phyloP scores from a whole-genome alignment of 805 yeast genomes.

The Cyberlindnera mississippiensis region DNA sequence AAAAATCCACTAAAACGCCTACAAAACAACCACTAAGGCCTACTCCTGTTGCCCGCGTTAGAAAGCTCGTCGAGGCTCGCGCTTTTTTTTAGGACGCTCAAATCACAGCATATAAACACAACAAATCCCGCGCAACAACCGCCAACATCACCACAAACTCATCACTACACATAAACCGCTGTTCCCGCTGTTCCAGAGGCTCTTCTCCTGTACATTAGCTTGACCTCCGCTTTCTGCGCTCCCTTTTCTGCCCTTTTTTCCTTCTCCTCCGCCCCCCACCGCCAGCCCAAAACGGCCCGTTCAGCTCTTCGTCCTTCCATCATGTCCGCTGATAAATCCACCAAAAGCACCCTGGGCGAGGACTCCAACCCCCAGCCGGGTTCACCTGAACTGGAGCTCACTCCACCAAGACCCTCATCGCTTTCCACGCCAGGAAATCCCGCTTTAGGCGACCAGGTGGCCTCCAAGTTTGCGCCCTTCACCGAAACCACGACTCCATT shows the following conservation, averaged over 20 bases:
- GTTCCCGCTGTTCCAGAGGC: no score
- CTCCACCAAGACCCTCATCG: slow-evolving; percentile 19
- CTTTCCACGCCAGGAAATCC: slow-evolving; percentile 16
- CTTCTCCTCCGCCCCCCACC: no score
- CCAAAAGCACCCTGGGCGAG: slow-evolving; percentile 16
- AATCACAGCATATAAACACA: no score
- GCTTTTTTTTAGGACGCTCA: neutral
- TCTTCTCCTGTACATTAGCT: slow-evolving; percentile 3
- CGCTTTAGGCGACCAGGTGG: slow-evolving; percentile 2
- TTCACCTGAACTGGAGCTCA: slow-evolving; percentile 14
- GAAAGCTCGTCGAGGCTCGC: neutral
- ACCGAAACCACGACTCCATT: slow-evolving; percentile 21
- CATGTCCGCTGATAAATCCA: slow-evolving; percentile 21
- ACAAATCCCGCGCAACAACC: no score
- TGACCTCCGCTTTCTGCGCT: neutral
- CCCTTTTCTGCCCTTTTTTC: no score
- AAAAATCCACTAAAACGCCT: no score
- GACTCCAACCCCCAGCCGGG: slow-evolving; percentile 14
- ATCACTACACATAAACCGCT: no score
- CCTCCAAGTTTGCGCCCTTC: slow-evolving; percentile 22
- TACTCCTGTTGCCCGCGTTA: no score
- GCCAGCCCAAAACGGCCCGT: no score
- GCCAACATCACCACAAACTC: no score
- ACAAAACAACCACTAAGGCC: no score
- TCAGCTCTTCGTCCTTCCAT: neutral